Base-by-base conservation (phyloP, 768 basidiomycete genomes). In the Daedaleopsis sinensis region DNA sequence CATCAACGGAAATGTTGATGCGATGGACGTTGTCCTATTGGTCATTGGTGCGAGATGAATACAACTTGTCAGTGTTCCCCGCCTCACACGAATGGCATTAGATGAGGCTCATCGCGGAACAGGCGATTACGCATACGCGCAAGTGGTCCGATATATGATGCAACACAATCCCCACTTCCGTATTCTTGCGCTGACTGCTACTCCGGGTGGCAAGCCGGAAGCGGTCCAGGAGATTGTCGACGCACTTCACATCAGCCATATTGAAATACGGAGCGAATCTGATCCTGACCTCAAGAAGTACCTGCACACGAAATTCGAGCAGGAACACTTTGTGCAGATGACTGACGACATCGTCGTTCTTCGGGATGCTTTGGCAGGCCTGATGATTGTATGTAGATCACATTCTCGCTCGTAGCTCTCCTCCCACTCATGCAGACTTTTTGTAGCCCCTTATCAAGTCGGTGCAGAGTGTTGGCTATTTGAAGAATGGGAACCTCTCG, bases 31-130 rank as follows among this genome's bases (percentile, higher is more conserved):
- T 24, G 80, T 96, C 32, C 84, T 97, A 42, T 76, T 97, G 12
- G 95, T 99, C 27, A 81, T 98, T 55, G 96, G 96, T 91, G 62
- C 47, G 81, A 13, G 13, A 66, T 16, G 36, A 42, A 59, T 36
- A 12, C 21, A 32, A n/a, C 18, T 5, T 19, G 9, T n/a, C 18
- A 8, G 18, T 8, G 23, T 10, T 32, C 16, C 11, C 32, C 32
- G 16, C 10, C 51, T 19, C 1, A 52, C 4, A 35, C 19, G 16
- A n/a, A 44, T 42, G 46, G n/a, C 52, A 50, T 50, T 58, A 95
- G 96, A 98, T 67, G 96, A 98, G 73, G 97, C 97, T 0, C 97
- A 99, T 75, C 88, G 90, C 66, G 96, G 93, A 12, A 93, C 89
- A 0, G 96, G 97, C 2, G 89, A 92, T 61, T 96, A 97, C 67